Evolutionary conservation across 1,284 basidiomycete genomes (phyloP), one percentile per base, ranked within the genome.

Genomic region (Pisolithus thermaeus): DNA sequence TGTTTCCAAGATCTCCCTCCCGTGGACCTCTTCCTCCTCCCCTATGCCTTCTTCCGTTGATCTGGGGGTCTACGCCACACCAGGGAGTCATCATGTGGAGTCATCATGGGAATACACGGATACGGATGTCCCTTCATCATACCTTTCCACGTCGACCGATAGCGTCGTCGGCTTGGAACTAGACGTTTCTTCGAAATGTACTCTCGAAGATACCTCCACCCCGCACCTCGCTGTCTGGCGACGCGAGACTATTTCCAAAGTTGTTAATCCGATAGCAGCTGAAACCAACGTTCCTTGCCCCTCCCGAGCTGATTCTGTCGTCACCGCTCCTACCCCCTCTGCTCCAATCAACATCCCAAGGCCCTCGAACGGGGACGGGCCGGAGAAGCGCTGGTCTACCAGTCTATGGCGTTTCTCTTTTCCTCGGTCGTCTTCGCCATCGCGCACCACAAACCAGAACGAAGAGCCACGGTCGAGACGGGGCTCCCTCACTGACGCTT

Each of bases 401-500:
- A 69, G 69, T 51, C 68, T 75, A 46, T 70, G 75, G 65, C 70
- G 67, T 37, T 70, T 73, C 61, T 72, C 69, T 7, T 74, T 74
- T 56, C 71, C 73, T 2, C 70, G 70, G 37, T 59, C 64, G 1
- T 62, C 69, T 1, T 65, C 73, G 5, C 61, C 68, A 1, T 53
- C 62, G 47, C 64, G 67, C 38, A 57, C 59, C 28, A 52, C 65
- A 23, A 61, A 54, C 16, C 56, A 53, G 16, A 65, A 65, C n/a
- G 66, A 60, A 28, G 63, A 56, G 14, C 54, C 55, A 12, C 61
- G 67, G 47, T 64, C 58, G 35, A 56, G 64, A 30, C 51, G 65
- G 51, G 68, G 64, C 20, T 66, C 64, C 22, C 52, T 66, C 28
- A 66, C 64, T 65, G 75, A 63, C 67, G 77, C 70, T 70, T 79